Evolutionary conservation across 768 basidiomycete genomes (phyloP).

Genomic region (Symmetrospora coprosmae): DNA sequence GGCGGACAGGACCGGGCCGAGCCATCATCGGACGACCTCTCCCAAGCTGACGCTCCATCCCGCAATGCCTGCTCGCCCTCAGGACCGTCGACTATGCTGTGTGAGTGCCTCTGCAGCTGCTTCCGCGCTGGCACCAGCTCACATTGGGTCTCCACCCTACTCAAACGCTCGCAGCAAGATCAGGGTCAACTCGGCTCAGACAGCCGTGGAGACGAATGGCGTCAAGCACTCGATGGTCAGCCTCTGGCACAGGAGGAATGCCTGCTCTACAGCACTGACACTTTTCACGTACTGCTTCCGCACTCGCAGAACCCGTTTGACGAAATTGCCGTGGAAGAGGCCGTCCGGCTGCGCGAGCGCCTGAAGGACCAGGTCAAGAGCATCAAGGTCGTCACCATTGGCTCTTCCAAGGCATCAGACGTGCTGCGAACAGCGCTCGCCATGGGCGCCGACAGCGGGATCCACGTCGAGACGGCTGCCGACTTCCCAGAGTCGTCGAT

Average conservation of each 20-base stretch:
- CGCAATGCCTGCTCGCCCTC: neutral
- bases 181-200: slow-evolving; percentile 85
- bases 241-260: neutral
- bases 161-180: slow-evolving; percentile 50
- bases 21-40: neutral
- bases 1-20: neutral
- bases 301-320: slow-evolving; percentile 79
- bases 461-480: slow-evolving; percentile 71
- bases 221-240: slow-evolving; percentile 98
- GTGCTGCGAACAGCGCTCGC: slow-evolving; percentile 90
- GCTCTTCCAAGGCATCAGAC: slow-evolving; percentile 74
- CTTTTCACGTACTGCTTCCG: slow-evolving; percentile 3
- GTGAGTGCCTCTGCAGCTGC: slow-evolving; percentile 22
- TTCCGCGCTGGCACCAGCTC: neutral
- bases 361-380: slow-evolving; percentile 61
- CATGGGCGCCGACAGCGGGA: slow-evolving; percentile 86
- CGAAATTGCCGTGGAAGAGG: slow-evolving; percentile 99
- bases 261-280: neutral
- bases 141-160: neutral
- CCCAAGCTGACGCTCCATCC: slow-evolving; percentile 5
- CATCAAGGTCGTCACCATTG: slow-evolving; percentile 87
- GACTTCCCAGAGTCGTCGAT: slow-evolving; percentile 41
- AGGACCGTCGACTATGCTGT: slow-evolving; percentile 94
- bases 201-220: slow-evolving; percentile 74
- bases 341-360: slow-evolving; percentile 77